Percentiles rank a stretch among this genome's conserved stretches.
Conservation (phyloP, 2,329 filamentous ascomycete species). For the Arachnomyces sp. region DNA sequence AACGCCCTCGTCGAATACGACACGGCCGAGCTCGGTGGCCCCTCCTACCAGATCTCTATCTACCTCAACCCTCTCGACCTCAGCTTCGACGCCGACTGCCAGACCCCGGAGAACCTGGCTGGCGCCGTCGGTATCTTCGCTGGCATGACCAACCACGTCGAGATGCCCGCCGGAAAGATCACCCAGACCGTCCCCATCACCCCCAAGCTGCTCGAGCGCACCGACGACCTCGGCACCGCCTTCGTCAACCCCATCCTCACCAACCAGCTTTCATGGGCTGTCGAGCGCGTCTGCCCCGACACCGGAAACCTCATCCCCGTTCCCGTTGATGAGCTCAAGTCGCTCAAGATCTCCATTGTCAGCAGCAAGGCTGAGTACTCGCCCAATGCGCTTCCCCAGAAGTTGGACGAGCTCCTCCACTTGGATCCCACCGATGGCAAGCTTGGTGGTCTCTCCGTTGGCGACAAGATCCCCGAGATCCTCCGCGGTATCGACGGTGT, state of each 20-base stretch:
- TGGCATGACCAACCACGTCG: not conserved
- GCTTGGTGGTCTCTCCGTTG: not conserved
- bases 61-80: not conserved
- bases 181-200: conserved; percentile 6
- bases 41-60: conserved; percentile 2
- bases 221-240: not conserved
- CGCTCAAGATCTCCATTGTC: conserved; percentile 2
- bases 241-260: not conserved
- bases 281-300: conserved; percentile 3
- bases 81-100: not conserved
- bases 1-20: conserved; percentile 3
- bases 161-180: not conserved
- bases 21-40: not conserved
- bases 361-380: not conserved
- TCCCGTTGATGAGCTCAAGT: conserved; percentile 1
- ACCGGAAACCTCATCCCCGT: not conserved
- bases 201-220: not conserved
- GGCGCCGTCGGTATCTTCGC: conserved; percentile 3
- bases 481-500: no score
- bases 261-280: conserved; percentile 2
- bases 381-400: conserved; percentile 2
- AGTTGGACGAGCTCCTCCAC: conserved; percentile 1
- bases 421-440: conserved; percentile 3
- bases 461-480: not conserved
- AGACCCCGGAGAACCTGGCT: not conserved